Evolutionary conservation across 2,329 filamentous ascomycete species (phyloP), one percentile per base, ranked within the genome.

Genomic region (Tolypocladium inflatum): DNA sequence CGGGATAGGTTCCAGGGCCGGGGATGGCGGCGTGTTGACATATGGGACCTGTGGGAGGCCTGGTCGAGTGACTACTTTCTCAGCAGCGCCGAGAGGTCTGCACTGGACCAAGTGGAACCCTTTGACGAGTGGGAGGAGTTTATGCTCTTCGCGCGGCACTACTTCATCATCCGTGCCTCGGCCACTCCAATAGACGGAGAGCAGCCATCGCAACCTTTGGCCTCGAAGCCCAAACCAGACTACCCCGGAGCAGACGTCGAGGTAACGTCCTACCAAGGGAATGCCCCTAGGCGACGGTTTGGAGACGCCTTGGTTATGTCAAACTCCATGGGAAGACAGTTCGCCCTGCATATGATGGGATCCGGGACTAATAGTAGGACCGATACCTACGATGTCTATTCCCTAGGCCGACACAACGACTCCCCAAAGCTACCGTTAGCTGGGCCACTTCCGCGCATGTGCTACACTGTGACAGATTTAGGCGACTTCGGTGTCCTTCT

Each of bases 81-180:
- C 23, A 78, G 77, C 7, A 67, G 79, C 1, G 72, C 78, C 1
- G 80, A 90, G 61, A 81, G 90, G 62, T 74, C 69, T 41, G 74
- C 74, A 13, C 73, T 97, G 17, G 87, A 96, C 64, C 68, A 74
- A 1, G 72, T 91, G 19, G 93, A 97, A 67, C 85, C 88, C 1
- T 97, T 97, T 68, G 93, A 97, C 70, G 92, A 97, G 72, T 96
- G 91, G 91, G 93, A 97, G 71, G 93, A 97, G 66, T 91, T 97
- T 68, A 86, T 88, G 2, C 76, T 96, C 1, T 96, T 95, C 70
- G 85, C 83, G 2, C 85, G 86, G 39, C 92, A 97, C 71, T 96
- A 96, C 71, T 89, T 92, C 64, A 74, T 97, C 50, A 78, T 96
- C 10, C 78, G 84, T 55, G 90, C 90, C 2, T 57, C 57, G 11